Conservation (phyloP, 1,139 yeast genomes). For the Kurtzmaniella quercitrusa region DNA sequence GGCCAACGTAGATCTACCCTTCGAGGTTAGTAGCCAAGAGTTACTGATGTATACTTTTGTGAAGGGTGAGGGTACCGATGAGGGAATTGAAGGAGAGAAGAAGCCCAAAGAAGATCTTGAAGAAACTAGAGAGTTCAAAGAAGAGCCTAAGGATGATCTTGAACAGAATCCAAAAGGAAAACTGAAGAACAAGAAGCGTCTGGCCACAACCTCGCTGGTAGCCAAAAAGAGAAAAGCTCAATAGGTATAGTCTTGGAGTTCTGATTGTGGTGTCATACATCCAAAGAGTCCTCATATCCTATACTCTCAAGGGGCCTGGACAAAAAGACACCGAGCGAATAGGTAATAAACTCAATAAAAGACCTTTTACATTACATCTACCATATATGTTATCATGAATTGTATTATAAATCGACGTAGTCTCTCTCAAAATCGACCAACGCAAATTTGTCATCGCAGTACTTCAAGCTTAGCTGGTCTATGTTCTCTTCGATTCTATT, state of each 20-base stretch:
- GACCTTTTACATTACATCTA: background rate
- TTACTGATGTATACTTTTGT: background rate
- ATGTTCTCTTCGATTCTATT: slow-evolving; percentile 31
- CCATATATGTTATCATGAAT: background rate
- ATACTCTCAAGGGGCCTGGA: no score
- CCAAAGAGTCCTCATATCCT: no score
- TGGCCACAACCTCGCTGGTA: background rate
- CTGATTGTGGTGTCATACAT: no score
- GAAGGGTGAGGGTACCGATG: background rate
- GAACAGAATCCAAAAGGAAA: no score
- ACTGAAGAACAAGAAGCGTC: no score
- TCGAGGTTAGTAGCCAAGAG: slow-evolving; percentile 14
- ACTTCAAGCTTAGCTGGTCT: slow-evolving; percentile 23
- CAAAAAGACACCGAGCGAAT: no score
- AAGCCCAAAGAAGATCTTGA: slow-evolving; percentile 1
- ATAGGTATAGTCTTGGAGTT: no score
- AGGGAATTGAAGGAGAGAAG: background rate
- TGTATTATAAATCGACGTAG: slow-evolving; percentile 23
- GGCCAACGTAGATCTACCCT: slow-evolving; percentile 20
- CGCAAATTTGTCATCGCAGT: slow-evolving; percentile 32
- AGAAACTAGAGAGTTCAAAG: slow-evolving; percentile 1
- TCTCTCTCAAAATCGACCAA: slow-evolving; percentile 39
- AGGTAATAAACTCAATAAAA: background rate
- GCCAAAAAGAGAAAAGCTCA: background rate
- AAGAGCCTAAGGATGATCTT: background rate